phyloP scores from a whole-genome alignment of 169 alveolate species.

The Plasmodium coatneyi region DNA sequence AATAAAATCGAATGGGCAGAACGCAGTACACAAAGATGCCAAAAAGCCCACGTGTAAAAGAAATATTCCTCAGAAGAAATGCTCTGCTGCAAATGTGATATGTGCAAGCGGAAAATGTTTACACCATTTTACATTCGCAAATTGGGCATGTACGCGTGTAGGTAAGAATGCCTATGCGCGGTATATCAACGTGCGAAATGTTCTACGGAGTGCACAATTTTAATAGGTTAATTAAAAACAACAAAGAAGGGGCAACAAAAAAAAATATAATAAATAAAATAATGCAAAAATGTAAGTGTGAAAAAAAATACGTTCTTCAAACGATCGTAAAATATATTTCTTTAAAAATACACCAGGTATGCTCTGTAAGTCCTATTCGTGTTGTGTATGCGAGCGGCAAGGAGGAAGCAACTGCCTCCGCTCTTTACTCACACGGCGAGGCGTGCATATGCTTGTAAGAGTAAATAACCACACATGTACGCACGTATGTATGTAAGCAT shows the following conservation, averaged over 20 bases:
- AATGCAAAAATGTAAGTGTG: background rate
- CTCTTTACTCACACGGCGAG: background rate
- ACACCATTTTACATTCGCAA: background rate
- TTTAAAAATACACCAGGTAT: constrained; percentile 34
- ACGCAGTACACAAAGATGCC: background rate
- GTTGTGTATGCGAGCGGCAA: background rate
- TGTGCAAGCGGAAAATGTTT: background rate
- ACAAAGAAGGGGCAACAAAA: background rate
- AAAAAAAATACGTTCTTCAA: background rate
- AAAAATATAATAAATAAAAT: background rate
- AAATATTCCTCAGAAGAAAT: constrained; percentile 8
- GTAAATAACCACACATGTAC: constrained; percentile 2
- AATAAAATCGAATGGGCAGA: background rate
- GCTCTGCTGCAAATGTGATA: constrained; percentile 21
- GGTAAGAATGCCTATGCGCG: background rate
- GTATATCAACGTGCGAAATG: background rate
- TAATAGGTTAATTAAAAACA: constrained; percentile 4
- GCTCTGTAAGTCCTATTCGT: constrained; percentile 12
- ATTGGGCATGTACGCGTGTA: background rate
- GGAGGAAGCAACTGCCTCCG: background rate
- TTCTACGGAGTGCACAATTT: constrained; percentile 45
- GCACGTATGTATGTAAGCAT: background rate
- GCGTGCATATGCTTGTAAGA: constrained; percentile 2
- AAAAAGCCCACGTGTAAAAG: background rate
- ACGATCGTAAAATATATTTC: background rate